Evolutionary conservation across 768 basidiomycete genomes (phyloP).

Genomic region (Neoboletus magnificus): DNA sequence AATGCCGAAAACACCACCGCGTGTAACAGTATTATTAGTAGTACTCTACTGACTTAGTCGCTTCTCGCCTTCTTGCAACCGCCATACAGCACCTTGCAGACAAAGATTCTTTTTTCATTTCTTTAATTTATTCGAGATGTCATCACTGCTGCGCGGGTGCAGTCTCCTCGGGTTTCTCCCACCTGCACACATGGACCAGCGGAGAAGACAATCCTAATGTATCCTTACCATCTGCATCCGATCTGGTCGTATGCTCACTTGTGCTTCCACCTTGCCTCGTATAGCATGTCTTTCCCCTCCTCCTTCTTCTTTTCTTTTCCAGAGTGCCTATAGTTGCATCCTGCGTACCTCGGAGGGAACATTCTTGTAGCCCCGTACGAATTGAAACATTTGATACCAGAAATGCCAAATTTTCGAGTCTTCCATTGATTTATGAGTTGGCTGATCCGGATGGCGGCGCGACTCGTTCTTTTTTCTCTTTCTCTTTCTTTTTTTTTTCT

Average conservation of each 20-base stretch:
- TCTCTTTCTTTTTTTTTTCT: background rate
- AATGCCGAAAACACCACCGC: slow-evolving; percentile 20
- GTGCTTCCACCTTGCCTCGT: slow-evolving; percentile 14
- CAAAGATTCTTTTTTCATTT: slow-evolving; percentile 18
- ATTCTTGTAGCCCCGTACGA: slow-evolving; percentile 21
- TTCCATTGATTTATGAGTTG: slow-evolving; percentile 5
- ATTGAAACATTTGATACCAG: slow-evolving; percentile 22
- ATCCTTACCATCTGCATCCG: slow-evolving; percentile 21
- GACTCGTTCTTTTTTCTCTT: background rate
- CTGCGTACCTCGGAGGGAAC: slow-evolving; percentile 5
- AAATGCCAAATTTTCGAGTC: slow-evolving; percentile 4
- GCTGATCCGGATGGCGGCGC: slow-evolving; percentile 12
- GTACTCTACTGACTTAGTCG: slow-evolving; percentile 34
- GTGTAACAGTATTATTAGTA: slow-evolving; percentile 36
- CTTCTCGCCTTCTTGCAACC: slow-evolving; percentile 30
- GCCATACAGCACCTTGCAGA: slow-evolving; percentile 16
- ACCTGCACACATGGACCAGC: slow-evolving; percentile 16
- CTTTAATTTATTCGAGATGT: slow-evolving; percentile 19
- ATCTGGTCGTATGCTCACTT: slow-evolving; percentile 15
- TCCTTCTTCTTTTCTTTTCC: slow-evolving; percentile 8
- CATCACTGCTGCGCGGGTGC: slow-evolving; percentile 21
- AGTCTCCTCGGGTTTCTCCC: slow-evolving; percentile 22
- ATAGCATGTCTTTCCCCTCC: slow-evolving; percentile 8
- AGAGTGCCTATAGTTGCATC: slow-evolving; percentile 8
- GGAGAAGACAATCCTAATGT: slow-evolving; percentile 24